phyloP scores from a whole-genome alignment of 1,284 basidiomycete species.

The Inonotus obliquus region DNA sequence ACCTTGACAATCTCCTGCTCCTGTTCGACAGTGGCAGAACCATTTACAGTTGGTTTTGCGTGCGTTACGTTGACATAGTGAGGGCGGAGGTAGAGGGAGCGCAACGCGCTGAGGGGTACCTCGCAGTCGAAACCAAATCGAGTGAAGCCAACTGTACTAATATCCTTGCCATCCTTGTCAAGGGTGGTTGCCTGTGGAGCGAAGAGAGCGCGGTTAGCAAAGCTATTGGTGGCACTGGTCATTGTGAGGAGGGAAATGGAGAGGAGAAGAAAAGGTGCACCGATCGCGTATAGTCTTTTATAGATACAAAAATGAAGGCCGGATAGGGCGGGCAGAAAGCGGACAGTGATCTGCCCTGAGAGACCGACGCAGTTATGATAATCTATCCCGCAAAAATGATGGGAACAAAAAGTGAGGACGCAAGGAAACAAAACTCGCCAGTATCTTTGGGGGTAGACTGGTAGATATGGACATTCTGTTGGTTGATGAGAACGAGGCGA shows the following conservation, averaged over 20 bases:
- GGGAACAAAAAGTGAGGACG: neutral
- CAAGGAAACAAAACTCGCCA: neutral
- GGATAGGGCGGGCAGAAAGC: neutral
- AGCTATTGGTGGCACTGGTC: conserved; percentile 5
- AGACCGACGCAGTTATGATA: neutral
- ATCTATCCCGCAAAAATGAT: neutral
- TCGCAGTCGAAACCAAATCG: conserved; percentile 87
- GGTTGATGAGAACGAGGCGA: neutral
- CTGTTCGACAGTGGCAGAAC: conserved; percentile 34
- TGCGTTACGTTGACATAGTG: conserved; percentile 59
- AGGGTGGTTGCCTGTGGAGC: conserved; percentile 49
- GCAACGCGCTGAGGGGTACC: conserved; percentile 73
- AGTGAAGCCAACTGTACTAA: conserved; percentile 73
- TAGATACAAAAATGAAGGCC: neutral
- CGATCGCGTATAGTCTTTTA: neutral
- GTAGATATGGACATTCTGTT: no score
- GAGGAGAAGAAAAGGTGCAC: neutral
- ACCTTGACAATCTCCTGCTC: conserved; percentile 32
- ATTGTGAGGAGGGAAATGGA: conserved; percentile 3
- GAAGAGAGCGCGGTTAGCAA: conserved; percentile 16
- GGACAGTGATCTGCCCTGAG: neutral
- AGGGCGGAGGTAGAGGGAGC: conserved; percentile 82
- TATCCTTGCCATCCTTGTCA: conserved; percentile 73
- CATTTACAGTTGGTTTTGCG: conserved; percentile 33
- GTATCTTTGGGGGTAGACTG: no score